phyloP scores from a whole-genome alignment of 306 rosid species.

The Fragaria nilgerrensis region DNA sequence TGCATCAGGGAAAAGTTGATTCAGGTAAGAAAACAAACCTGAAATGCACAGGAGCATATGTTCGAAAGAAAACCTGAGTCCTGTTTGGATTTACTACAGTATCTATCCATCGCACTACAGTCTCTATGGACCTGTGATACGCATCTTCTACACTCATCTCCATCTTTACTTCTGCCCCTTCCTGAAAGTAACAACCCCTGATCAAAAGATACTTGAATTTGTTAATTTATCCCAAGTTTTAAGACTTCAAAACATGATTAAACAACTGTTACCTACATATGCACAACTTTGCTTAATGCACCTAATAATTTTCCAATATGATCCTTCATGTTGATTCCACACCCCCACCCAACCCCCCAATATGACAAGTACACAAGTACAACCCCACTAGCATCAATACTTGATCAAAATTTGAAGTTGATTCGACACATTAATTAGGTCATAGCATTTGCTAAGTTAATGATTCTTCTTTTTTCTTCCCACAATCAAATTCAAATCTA shows the following conservation, averaged over 20 bases:
- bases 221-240: not conserved
- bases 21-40: slow-evolving; percentile 42
- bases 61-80: slow-evolving; percentile 77
- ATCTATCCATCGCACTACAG: slow-evolving; percentile 64
- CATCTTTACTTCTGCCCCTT: slow-evolving; percentile 54
- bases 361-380: not conserved
- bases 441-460: not conserved
- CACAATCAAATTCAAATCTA: not conserved
- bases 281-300: not conserved
- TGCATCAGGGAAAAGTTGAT: not conserved
- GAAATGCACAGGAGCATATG: slow-evolving; percentile 89
- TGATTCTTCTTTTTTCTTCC: not conserved
- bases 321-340: not conserved
- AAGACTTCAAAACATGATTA: not conserved
- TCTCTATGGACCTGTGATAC: slow-evolving; percentile 53
- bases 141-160: slow-evolving; percentile 77
- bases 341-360: not conserved
- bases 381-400: not conserved
- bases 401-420: not conserved
- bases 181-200: slow-evolving; percentile 93
- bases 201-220: not conserved
- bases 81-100: slow-evolving; percentile 45
- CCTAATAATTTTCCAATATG: not conserved
- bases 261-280: not conserved
- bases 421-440: not conserved